These are phyloP conservation scores for Mallotus repandus DNA, from an alignment of 441 rosid genomes.

Conservation along the genomic window DNA sequence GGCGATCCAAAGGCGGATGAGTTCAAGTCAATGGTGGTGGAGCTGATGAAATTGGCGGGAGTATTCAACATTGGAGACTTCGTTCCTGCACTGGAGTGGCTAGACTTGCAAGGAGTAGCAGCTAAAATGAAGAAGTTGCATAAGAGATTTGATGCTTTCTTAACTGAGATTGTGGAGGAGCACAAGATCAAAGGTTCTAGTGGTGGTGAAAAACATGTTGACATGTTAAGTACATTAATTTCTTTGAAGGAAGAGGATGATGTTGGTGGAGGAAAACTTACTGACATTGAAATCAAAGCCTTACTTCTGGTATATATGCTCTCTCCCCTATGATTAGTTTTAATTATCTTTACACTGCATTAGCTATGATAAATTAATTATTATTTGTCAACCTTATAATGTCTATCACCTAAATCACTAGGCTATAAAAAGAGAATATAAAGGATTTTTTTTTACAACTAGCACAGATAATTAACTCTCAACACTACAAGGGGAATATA, in stretches of 20 bases:
- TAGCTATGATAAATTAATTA: no score
- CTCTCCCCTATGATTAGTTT: no score
- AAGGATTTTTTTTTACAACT: no score
- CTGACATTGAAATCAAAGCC: slow-evolving; percentile 55
- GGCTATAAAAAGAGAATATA: no score
- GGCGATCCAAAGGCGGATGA: slow-evolving; percentile 64
- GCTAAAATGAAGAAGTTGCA: slow-evolving; percentile 62
- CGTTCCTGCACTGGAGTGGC: slow-evolving; percentile 51
- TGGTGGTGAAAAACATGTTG: slow-evolving; percentile 16
- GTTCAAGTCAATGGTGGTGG: slow-evolving; percentile 70
- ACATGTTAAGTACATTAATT: slow-evolving; percentile 45
- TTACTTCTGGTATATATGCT: slow-evolving; percentile 34
- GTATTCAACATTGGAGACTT: slow-evolving; percentile 60
- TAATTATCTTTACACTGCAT: no score
- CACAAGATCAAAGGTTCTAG: slow-evolving; percentile 24
- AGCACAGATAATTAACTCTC: no score
- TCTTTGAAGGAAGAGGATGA: slow-evolving; percentile 30
- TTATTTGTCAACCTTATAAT: no score
- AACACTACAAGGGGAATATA: no score
- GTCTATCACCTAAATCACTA: no score
- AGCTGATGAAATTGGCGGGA: slow-evolving; percentile 52
- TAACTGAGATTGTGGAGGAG: slow-evolving; percentile 42
- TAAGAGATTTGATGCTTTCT: slow-evolving; percentile 47
- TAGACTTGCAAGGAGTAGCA: slow-evolving; percentile 55
- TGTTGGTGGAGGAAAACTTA: slow-evolving; percentile 40